Evolutionary conservation across 352 stramenopile species (phyloP).

Genomic region (Phytophthora uliginosa): DNA sequence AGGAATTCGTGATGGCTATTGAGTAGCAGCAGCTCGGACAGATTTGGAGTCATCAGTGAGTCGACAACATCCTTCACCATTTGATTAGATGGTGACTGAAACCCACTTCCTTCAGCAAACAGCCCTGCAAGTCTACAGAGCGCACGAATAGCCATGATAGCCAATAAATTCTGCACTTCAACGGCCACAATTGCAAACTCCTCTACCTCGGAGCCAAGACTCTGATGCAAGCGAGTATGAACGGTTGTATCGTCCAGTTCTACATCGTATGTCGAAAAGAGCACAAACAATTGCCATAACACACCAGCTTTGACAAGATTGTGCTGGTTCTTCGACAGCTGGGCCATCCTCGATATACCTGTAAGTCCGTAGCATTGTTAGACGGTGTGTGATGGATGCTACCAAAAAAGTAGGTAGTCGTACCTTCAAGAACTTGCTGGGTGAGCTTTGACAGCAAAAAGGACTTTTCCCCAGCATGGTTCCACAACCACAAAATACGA

Average conservation of each 20-base stretch:
- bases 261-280: slow-evolving; percentile 80
- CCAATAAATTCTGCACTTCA: slow-evolving; percentile 79
- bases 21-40: slow-evolving; percentile 65
- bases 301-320: slow-evolving; percentile 59
- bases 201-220: slow-evolving; percentile 42
- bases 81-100: slow-evolving; percentile 54
- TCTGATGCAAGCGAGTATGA: slow-evolving; percentile 50
- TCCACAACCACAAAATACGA: slow-evolving; percentile 83
- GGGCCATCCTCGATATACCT: slow-evolving; percentile 72
- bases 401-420: not conserved
- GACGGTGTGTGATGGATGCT: not conserved
- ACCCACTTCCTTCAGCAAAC: slow-evolving; percentile 61
- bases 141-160: slow-evolving; percentile 74
- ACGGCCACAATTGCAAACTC: slow-evolving; percentile 52
- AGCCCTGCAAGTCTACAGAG: slow-evolving; percentile 78
- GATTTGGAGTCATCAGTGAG: slow-evolving; percentile 80
- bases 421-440: slow-evolving; percentile 85
- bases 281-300: slow-evolving; percentile 74
- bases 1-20: slow-evolving; percentile 87
- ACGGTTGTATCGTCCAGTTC: slow-evolving; percentile 66
- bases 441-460: slow-evolving; percentile 73
- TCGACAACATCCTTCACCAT: slow-evolving; percentile 56
- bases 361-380: slow-evolving; percentile 12
- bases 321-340: slow-evolving; percentile 70
- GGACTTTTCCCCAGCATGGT: slow-evolving; percentile 50